Evolutionary conservation across 768 basidiomycete species (phyloP), one percentile per base, ranked within the genome.

Genomic region (Lactarius evosmus): DNA sequence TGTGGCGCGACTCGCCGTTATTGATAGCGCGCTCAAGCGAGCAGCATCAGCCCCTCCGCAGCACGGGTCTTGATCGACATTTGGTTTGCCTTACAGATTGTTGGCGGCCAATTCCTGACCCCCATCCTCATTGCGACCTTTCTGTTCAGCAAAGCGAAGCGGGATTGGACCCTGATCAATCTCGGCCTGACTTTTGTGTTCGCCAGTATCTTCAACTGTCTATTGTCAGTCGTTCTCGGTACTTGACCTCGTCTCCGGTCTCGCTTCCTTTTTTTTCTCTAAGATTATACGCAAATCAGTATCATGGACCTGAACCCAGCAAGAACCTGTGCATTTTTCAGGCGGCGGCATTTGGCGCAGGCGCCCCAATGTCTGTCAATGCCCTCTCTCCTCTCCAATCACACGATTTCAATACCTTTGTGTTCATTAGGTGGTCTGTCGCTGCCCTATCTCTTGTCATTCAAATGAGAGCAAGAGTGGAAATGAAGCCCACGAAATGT

Each of bases 101-200:
- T 55, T 19, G 61, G 56, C 25, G 41, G 52, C 40, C 61, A 66
- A 27, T 16, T 66, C 33, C 22, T 66, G 36, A 5, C 58, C 32
- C 61, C 62, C 19, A 19, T 63, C 53, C 65, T 66, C 51, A 7
- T 66, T 36, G 17, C 27, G 11, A 63, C 65, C 12, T 66, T 66
- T 36, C 50, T 56, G 8, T 36, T 59, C 57, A 44, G n/a, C 51
- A 49, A 60, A 46, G 63, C 66, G 11, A 67, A 32, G 40, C 58
- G 54, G 25, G 66, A 56, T 27, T 58, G 33, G 17, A 40, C 63
- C 34, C 30, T 65, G 29, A 56, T 60, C 49, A 65, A 60, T 30
- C 17, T 67, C 58, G 58, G 44, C 40, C 14, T 51, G 8, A 56
- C 58, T 16, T 29, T 66, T 27, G 22, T 25, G 14, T 27, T 60